Base-by-base conservation (phyloP, 495 filamentous ascomycete species). In the Neurospora sp. region DNA sequence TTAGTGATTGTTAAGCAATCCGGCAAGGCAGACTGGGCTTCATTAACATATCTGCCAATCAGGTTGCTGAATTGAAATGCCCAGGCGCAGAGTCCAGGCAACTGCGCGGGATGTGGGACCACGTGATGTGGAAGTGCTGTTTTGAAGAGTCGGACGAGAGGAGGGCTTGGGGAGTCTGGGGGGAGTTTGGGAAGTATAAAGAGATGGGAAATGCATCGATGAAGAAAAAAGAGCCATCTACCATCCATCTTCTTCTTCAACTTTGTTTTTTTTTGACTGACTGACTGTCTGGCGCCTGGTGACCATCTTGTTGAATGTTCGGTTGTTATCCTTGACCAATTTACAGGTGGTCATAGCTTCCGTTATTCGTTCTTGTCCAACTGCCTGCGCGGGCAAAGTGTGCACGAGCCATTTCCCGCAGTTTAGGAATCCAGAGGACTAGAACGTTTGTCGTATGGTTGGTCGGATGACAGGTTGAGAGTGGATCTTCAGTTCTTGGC, bases 21-120 rank as follows among this genome's bases (percentile, higher is more conserved):
- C 39, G 39, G 71, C 77, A 69, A 77, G 77, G 78, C 78, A 78
- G 77, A 77, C 73, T 77, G 35, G 35, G 8, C 7, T 27, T 44
- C 59, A 75, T 78, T 76, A 71, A 71, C 3, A 31, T 3, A 10
- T 22, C 7, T 4, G 68, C 76, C 77, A 80, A 78, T 76, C 40
- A 71, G 22, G 68, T 1, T 3, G 16, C 27, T 20, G 61, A 80
- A 76, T 77, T 74, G 72, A 59, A 65, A 9, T 46, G 18, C n/a
- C 42, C 18, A 46, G 41, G 42, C 18, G 42, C 42, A 46, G n/a
- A 39, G 10, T 53, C 39, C 48, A 77, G 74, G 77, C 72, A 77
- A 42, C 73, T 53, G 18, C 27, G 53, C 14, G 12, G 40, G 65
- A 42, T 12, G 6, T 40, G 38, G 20, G 2, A 41, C 74, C 76